Conservation (phyloP, 169 alveolate genomes). For the Ichthyophthirius multifiliis region DNA sequence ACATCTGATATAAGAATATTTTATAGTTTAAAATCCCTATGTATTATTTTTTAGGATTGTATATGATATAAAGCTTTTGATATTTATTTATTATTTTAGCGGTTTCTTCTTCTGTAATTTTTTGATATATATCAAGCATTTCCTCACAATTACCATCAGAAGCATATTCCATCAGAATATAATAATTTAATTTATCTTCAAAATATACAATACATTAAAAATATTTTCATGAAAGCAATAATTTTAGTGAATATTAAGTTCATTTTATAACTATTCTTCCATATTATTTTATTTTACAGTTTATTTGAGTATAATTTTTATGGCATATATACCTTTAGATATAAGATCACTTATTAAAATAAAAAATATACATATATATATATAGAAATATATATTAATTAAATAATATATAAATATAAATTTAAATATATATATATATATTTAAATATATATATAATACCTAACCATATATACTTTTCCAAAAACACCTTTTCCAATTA, state of each 20-base stretch:
- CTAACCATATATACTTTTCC: too few species aligned
- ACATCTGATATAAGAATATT: slow-evolving; percentile 38
- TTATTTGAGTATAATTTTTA: slow-evolving; percentile 1
- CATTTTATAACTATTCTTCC: slow-evolving; percentile 38
- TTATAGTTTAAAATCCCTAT: slow-evolving; percentile 64
- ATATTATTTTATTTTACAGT: background rate
- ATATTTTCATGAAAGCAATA: slow-evolving; percentile 64
- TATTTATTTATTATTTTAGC: background rate
- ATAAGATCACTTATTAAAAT: background rate
- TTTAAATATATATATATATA: too few species aligned
- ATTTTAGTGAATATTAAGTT: slow-evolving; percentile 68
- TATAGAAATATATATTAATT: too few species aligned
- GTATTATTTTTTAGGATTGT: slow-evolving; percentile 34
- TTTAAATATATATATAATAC: too few species aligned
- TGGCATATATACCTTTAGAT: background rate
- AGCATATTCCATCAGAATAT: slow-evolving; percentile 59
- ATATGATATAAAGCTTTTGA: slow-evolving; percentile 6
- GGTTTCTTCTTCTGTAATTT: slow-evolving; percentile 22
- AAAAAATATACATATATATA: too few species aligned
- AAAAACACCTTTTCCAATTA: too few species aligned
- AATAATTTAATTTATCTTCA: slow-evolving; percentile 55
- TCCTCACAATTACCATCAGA: background rate
- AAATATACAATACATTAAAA: slow-evolving; percentile 56
- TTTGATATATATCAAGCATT: slow-evolving; percentile 13
- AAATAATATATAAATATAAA: too few species aligned